Conservation (phyloP, 169 alveolate genomes). For the Sarcocystis neurona region DNA sequence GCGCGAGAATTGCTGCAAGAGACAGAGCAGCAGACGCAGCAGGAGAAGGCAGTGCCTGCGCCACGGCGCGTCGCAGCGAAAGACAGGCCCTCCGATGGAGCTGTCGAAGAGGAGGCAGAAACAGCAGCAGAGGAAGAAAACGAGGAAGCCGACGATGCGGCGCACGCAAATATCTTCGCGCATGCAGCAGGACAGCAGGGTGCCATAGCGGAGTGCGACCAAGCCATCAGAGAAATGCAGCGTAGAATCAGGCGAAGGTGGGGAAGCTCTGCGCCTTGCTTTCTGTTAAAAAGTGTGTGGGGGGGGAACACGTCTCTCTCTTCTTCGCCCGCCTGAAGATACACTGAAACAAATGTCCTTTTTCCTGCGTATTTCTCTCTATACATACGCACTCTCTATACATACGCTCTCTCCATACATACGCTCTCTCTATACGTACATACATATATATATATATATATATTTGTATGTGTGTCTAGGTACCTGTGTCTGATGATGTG, state of each 20-base stretch:
- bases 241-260: background rate
- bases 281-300: no score
- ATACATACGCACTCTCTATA: no score
- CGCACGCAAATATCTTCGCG: background rate
- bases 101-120: background rate
- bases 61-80: background rate
- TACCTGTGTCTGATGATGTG: no score
- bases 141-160: background rate
- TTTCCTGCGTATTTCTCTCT: no score
- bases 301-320: no score
- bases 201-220: background rate
- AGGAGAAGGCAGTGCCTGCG: background rate
- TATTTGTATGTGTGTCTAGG: no score
- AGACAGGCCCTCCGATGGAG: background rate
- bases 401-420: no score
- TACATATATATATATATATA: no score
- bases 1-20: background rate
- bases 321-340: no score
- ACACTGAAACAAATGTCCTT: no score
- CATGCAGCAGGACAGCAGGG: background rate
- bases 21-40: background rate
- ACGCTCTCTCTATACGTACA: no score
- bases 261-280: no score
- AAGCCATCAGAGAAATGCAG: background rate
- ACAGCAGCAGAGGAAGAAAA: background rate